Conservation (phyloP, 352 stramenopile genomes). For the Pythium utonaiense region DNA sequence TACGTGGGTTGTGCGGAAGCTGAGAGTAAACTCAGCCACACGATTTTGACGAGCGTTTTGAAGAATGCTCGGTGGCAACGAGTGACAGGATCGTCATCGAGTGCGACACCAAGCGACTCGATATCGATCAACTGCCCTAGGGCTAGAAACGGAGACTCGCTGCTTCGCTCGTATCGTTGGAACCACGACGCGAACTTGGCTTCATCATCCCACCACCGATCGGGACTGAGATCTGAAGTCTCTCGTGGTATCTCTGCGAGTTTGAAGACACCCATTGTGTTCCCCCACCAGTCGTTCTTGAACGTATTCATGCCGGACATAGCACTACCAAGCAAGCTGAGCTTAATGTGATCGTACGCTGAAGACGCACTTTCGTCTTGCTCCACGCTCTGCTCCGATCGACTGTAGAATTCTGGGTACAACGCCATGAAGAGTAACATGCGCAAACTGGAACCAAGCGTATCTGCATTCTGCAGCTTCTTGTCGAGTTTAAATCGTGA, state of each 20-base stretch:
- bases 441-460: slow-evolving; percentile 21
- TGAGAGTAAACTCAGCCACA: slow-evolving; percentile 27
- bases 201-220: slow-evolving; percentile 37
- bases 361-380: neutral
- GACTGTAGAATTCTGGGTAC: slow-evolving; percentile 38
- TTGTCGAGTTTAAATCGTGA: slow-evolving; percentile 26
- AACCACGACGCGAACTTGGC: slow-evolving; percentile 29
- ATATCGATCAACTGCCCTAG: slow-evolving; percentile 30
- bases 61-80: slow-evolving; percentile 38
- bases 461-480: slow-evolving; percentile 19
- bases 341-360: slow-evolving; percentile 21
- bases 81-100: slow-evolving; percentile 29
- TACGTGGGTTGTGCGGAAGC: slow-evolving; percentile 23
- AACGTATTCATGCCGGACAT: slow-evolving; percentile 35
- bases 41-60: slow-evolving; percentile 31
- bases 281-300: slow-evolving; percentile 30
- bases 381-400: slow-evolving; percentile 9
- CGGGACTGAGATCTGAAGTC: neutral
- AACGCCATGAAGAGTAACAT: slow-evolving; percentile 30
- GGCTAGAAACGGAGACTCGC: slow-evolving; percentile 21
- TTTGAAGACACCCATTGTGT: slow-evolving; percentile 33
- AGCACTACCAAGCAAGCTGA: slow-evolving; percentile 24
- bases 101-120: slow-evolving; percentile 13
- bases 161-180: slow-evolving; percentile 21
- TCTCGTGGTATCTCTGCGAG: slow-evolving; percentile 24